These are phyloP conservation scores for Solanum tarapatanum DNA, from an alignment of 257 asterid genomes.

Conservation along the genomic window DNA sequence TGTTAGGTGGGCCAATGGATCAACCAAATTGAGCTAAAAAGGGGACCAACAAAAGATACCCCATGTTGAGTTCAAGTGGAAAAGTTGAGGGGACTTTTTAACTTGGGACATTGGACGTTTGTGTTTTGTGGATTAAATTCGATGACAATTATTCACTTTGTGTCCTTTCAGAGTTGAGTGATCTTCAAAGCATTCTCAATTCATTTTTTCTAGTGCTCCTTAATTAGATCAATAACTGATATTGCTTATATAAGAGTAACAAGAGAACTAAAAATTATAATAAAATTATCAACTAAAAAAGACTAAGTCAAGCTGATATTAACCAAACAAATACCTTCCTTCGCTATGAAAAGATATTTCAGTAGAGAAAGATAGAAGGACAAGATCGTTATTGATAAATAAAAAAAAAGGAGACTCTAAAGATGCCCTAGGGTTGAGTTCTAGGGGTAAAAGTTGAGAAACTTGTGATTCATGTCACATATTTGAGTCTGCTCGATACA, in stretches of 20 bases:
- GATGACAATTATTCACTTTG: too few relatives aligned
- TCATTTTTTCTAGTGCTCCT: background rate
- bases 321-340: background rate
- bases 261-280: background rate
- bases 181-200: background rate
- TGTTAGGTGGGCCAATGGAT: background rate
- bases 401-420: background rate
- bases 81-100: background rate
- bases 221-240: too few relatives aligned
- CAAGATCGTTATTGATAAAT: background rate
- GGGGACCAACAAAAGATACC: background rate
- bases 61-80: background rate
- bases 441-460: background rate
- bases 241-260: background rate
- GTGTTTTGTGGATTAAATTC: too few relatives aligned
- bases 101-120: background rate
- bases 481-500: fast-evolving
- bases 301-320: fast-evolving
- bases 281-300: background rate
- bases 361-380: background rate
- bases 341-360: background rate
- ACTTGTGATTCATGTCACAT: background rate
- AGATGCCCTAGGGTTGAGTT: background rate
- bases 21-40: background rate
- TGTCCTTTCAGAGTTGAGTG: background rate